Base-by-base conservation (phyloP, 2,329 filamentous ascomycete genomes). In the Botryotinia narcissicola region DNA sequence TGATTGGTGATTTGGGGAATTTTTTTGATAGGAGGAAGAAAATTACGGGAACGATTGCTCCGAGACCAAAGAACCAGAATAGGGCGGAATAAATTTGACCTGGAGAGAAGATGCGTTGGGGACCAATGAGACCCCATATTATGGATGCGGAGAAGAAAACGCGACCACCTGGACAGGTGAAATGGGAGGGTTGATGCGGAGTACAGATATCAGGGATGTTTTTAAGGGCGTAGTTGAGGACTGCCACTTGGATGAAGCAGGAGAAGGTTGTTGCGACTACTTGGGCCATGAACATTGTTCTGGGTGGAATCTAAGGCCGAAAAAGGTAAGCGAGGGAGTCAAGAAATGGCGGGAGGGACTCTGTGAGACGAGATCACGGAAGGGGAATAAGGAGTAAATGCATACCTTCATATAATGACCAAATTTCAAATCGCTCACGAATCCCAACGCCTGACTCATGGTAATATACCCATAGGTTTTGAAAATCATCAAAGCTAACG, bases 401-500 rank as follows among this genome's bases (percentile, higher is more conserved):
- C 66, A 22, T 70, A 75, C 76, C 68, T 87, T 87, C 85, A 87
- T 86, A 75, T 85, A 85, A 77, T 85, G 84, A 35, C 85, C 86
- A 37, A 87, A 82, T 75, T 87, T 87, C 78, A 87, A 82, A 76
- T 87, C 85, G 4, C 81, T 81, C 4, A 85, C 81, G 74, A 85
- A 86, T 7, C 81, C 80, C 22, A 87, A 81, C 3, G 84, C 84
- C 73, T 86, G 85, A 73, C 92, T 85, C 88, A 92, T 91, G 82
- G 86, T 89, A 73, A 92, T 87, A 80, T 91, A 92, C 69, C 90
- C 89, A 78, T 91, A 93, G 75, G 90, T 92, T 82, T 93, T 93
- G 84, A 93, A 93, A 83, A 93, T 87, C 91, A 93, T 93, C 87
- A 92, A 90, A 64, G 90, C 90, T 74, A 93, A 85, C 2, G 91